A percentile compares a stretch with the other conserved stretches of the same genome.
Conservation (phyloP, 805 yeast genomes). For the Jamesozyma piceae region DNA sequence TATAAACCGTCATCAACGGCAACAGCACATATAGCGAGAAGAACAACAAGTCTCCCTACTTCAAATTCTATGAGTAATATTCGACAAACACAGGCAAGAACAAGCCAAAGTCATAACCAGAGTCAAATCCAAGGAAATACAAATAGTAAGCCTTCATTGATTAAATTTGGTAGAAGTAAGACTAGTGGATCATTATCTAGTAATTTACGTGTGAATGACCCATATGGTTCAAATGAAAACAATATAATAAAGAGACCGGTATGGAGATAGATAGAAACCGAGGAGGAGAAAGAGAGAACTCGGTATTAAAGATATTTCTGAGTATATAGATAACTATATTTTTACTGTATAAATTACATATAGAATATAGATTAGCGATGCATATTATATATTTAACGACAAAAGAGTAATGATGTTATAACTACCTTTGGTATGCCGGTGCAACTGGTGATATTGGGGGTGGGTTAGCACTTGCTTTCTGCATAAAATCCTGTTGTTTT, state of each 20-base stretch:
- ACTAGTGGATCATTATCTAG: constrained; percentile 11
- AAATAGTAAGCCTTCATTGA: constrained; percentile 1
- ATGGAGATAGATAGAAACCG: not conserved
- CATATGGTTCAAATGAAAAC: not conserved
- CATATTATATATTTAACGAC: too few relatives aligned
- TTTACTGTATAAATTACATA: too few relatives aligned
- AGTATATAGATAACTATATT: too few relatives aligned
- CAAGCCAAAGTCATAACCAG: not conserved
- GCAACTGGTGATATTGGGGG: not conserved
- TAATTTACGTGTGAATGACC: not conserved
- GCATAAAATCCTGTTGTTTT: constrained; percentile 7
- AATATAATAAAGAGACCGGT: not conserved
- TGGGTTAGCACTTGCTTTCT: too few relatives aligned
- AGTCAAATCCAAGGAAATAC: too few relatives aligned
- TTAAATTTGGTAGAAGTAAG: constrained; percentile 10
- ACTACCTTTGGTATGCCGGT: not conserved
- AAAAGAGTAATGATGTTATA: too few relatives aligned
- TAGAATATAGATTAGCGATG: not conserved
- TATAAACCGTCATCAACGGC: constrained; percentile 17
- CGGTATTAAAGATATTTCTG: too few relatives aligned
- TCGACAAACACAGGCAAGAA: not conserved
- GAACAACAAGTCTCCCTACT: constrained; percentile 14
- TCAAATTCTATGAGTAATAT: constrained; percentile 12
- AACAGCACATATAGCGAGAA: too few relatives aligned
- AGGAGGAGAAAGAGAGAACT: too few relatives aligned